Base-by-base conservation (phyloP, 2,329 filamentous ascomycete species). In the Talaromyces islandicus region DNA sequence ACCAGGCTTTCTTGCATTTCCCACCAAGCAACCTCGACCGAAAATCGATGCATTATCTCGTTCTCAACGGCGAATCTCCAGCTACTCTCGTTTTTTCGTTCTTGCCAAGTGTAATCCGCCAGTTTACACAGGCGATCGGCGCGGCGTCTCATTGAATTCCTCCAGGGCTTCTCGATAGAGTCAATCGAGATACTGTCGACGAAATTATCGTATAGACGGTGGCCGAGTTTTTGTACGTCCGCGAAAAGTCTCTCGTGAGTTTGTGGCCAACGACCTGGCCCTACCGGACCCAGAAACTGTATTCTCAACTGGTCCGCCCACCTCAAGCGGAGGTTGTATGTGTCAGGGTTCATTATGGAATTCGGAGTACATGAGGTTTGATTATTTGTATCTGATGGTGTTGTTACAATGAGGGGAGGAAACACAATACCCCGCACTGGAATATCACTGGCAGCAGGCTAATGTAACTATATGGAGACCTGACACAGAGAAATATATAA, bases 31-130 rank as follows among this genome's bases (percentile, higher is more conserved):
- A 59, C 61, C 41, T 64, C 62, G 27, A 59, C 55, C 30, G 30
- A 35, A 17, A 63, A 63, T 21, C 62, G 58, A 19, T 59, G 53
- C 14, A 64, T 32, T 27, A 64, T 53, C 25, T 63, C 58, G 14
- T 56, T 55, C 21, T 64, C 62, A 43, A 64, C 35, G 14, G 38
- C 53, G 25, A 54, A 54, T 43, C 62, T 63, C 62, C 62, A 64
- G 4, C 56, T 38, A n/a, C 25, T 27, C 52, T 64, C 61, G 50
- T 56, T 61, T 11, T 32, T 12, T 25, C 27, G 24, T 19, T 46
- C 55, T 7, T 50, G 17, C 27, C 41, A 46, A 48, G 11, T 7
- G 3, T 50, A 19, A n/a, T 21, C n/a, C 21, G 43, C n/a, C 11
- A 46, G n/a, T 24, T 24, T 24, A 3, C n/a, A 19, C n/a, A 46